These are phyloP conservation scores for Lablab purpureus DNA, from an alignment of 306 rosid genomes.

Conservation along the genomic window DNA sequence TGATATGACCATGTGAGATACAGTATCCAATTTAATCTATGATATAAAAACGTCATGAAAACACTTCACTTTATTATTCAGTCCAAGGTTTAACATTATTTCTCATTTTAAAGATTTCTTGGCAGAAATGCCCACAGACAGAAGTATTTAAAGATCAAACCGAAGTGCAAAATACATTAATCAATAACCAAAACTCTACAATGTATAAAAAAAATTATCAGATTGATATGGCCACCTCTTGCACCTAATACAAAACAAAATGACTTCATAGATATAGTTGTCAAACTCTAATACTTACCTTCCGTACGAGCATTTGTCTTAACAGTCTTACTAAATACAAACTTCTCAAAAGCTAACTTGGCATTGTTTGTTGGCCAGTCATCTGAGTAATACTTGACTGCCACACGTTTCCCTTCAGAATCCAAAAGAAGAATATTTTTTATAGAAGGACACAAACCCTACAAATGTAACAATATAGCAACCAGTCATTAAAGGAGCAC, in stretches of 20 bases:
- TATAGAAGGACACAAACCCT: constrained; percentile 83
- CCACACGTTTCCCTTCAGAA: constrained; percentile 97
- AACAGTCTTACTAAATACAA: constrained; percentile 78
- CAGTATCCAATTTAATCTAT: constrained; percentile 5
- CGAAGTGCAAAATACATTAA: constrained; percentile 5
- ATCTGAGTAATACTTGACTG: constrained; percentile 91
- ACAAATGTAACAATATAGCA: constrained; percentile 12
- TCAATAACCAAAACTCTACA: constrained; percentile 1
- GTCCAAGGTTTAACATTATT: constrained; percentile 34
- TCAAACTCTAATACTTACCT: constrained; percentile 57
- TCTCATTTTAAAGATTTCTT: neutral
- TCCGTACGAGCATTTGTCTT: constrained; percentile 92
- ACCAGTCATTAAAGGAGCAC: constrained; percentile 28
- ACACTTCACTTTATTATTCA: constrained; percentile 13
- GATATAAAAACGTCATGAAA: neutral
- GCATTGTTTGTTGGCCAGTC: constrained; percentile 92
- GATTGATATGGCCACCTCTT: constrained; percentile 9
- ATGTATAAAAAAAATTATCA: constrained; percentile 10
- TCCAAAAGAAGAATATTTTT: constrained; percentile 93
- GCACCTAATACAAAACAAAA: constrained; percentile 18
- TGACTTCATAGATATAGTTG: constrained; percentile 43
- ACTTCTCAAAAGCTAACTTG: constrained; percentile 89
- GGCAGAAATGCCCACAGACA: neutral
- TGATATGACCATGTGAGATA: neutral
- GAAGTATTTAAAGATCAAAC: constrained; percentile 35